Evolutionary conservation across 345 rosid genomes (phyloP).

Genomic region (Boechera stricta): DNA sequence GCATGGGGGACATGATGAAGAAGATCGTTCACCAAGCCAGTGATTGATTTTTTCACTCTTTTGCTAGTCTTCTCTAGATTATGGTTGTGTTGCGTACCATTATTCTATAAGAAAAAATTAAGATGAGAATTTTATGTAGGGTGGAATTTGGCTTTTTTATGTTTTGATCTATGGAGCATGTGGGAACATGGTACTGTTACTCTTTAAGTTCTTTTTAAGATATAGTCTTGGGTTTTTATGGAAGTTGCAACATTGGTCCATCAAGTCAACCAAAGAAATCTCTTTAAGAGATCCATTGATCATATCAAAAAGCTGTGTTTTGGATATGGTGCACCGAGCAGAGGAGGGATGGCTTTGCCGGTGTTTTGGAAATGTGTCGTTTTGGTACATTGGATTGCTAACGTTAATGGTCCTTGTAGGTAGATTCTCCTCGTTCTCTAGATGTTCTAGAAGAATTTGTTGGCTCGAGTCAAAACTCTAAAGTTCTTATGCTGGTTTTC

Average conservation of each 20-base stretch:
- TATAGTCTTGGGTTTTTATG: neutral
- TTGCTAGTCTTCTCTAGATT: neutral
- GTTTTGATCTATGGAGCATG: slow-evolving; percentile 3
- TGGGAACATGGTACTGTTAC: neutral
- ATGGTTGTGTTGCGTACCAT: neutral
- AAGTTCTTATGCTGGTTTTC: too few relatives aligned
- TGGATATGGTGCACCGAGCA: too few relatives aligned
- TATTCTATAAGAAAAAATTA: neutral
- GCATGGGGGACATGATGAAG: slow-evolving; percentile 45
- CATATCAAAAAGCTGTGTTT: neutral
- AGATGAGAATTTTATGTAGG: slow-evolving; percentile 8
- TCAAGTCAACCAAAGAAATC: neutral
- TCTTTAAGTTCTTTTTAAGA: neutral
- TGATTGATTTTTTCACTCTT: slow-evolving; percentile 41
- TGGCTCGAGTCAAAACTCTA: neutral
- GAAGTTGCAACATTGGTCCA: neutral
- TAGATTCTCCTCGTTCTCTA: neutral
- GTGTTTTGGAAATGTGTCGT: too few relatives aligned
- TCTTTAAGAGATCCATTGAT: neutral
- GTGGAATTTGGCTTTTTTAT: slow-evolving; percentile 13
- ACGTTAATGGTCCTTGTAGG: too few relatives aligned
- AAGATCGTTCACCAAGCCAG: slow-evolving; percentile 67
- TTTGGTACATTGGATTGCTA: too few relatives aligned
- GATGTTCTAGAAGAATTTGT: neutral
- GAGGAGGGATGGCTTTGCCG: too few relatives aligned